Evolutionary conservation across 179 eudicot genomes (phyloP).

Genomic region (Gypsophila paniculata): DNA sequence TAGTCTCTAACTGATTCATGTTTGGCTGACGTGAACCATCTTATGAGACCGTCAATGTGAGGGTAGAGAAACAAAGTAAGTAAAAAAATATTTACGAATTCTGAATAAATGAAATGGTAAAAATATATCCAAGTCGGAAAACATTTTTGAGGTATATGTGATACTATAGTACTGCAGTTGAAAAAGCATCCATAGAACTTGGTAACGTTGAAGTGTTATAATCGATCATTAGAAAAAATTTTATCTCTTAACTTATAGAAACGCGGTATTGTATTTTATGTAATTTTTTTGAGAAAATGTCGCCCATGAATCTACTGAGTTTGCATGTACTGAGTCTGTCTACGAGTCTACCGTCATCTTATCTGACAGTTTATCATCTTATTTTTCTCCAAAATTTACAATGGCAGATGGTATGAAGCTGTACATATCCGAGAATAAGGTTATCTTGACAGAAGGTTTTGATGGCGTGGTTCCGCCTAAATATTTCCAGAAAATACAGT

Average conservation of each 20-base stretch:
- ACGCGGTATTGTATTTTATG: neutral
- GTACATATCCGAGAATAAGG: constrained; percentile 78
- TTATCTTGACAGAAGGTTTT: constrained; percentile 86
- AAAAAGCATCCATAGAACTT: neutral
- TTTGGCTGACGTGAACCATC: too few relatives aligned
- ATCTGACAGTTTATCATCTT: neutral
- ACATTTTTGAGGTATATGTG: too few relatives aligned
- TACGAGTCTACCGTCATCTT: neutral
- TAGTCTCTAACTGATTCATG: too few relatives aligned
- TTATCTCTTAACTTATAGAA: too few relatives aligned
- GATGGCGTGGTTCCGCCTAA: constrained; percentile 78
- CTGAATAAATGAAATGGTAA: too few relatives aligned
- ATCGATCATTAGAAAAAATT: neutral
- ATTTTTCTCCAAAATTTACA: neutral
- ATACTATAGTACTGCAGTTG: neutral
- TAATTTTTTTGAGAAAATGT: neutral
- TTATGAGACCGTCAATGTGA: too few relatives aligned
- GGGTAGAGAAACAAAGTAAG: too few relatives aligned
- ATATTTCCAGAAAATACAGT: constrained; percentile 64
- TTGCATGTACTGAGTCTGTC: too few relatives aligned
- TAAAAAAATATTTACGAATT: too few relatives aligned
- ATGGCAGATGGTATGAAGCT: constrained; percentile 85
- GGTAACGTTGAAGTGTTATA: neutral
- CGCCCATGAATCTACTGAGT: neutral
- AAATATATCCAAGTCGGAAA: too few relatives aligned